These are phyloP conservation scores for Vaccinium darrowii DNA, from an alignment of 148 eudicot genomes.

Conservation along the genomic window DNA sequence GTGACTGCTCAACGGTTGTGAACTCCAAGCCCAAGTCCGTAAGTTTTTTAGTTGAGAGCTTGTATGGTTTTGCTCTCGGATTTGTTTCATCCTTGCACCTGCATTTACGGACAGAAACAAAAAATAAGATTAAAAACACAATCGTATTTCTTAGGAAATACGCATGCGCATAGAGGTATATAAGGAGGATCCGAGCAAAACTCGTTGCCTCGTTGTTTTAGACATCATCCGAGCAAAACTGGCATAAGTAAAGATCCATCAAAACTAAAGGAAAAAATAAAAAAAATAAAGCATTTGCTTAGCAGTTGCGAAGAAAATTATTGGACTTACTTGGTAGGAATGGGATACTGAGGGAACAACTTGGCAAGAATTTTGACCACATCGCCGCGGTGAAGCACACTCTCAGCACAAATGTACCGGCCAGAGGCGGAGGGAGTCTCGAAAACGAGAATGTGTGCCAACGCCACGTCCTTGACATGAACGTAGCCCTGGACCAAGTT, in stretches of 20 bases:
- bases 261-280: neutral
- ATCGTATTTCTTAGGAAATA: neutral
- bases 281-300: neutral
- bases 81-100: conserved; percentile 80
- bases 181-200: neutral
- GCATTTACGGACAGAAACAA: conserved; percentile 1
- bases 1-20: conserved; percentile 54
- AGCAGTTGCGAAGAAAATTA: neutral
- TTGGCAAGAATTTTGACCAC: conserved; percentile 82
- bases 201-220: no score
- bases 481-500: conserved; percentile 86
- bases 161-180: no score
- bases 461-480: conserved; percentile 73
- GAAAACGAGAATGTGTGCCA: conserved; percentile 74
- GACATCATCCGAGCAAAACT: neutral
- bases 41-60: conserved; percentile 70
- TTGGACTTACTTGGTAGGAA: conserved; percentile 75
- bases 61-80: conserved; percentile 72
- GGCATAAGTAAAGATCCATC: neutral
- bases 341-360: conserved; percentile 88
- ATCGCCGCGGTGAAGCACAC: conserved; percentile 82
- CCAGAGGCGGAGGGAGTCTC: conserved; percentile 74
- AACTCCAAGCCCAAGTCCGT: conserved; percentile 77
- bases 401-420: conserved; percentile 76
- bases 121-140: neutral